phyloP scores from a whole-genome alignment of 2,329 filamentous ascomycete species.

The Ceratocystiopsis sp. region DNA sequence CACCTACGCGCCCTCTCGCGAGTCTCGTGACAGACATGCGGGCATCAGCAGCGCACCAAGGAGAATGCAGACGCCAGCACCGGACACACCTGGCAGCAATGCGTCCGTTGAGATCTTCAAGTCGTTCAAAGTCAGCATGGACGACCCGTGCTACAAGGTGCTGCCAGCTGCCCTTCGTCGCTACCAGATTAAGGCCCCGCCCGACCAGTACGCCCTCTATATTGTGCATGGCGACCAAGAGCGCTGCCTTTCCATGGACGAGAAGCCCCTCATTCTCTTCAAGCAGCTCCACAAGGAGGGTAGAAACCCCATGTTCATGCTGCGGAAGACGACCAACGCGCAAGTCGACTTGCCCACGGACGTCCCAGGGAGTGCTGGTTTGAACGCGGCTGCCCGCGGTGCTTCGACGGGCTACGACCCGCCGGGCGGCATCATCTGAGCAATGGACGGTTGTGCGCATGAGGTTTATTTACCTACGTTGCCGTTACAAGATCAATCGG shows the following conservation, averaged over 20 bases:
- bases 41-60: constrained; percentile 25
- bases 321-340: constrained; percentile 49
- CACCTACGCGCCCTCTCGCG: constrained; percentile 17
- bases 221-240: constrained; percentile 99
- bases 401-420: constrained; percentile 34
- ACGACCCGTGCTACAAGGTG: constrained; percentile 95
- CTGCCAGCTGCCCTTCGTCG: constrained; percentile 89
- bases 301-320: constrained; percentile 98
- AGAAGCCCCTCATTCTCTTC: constrained; percentile 88
- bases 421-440: constrained; percentile 40
- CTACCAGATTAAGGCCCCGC: constrained; percentile 96
- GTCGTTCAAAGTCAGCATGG: constrained; percentile 92
- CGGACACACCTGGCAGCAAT: constrained; percentile 41
- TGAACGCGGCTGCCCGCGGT: constrained; percentile 27
- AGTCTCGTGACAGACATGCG: constrained; percentile 19
- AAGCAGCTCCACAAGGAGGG: constrained; percentile 96
- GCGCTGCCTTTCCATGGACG: constrained; percentile 75
- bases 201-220: constrained; percentile 93
- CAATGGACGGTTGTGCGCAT: not conserved
- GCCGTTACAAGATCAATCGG: too few relatives aligned
- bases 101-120: constrained; percentile 91
- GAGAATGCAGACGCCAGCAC: constrained; percentile 43
- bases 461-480: too few relatives aligned
- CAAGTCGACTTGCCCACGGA: constrained; percentile 26
- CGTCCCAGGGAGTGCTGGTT: constrained; percentile 35